Evolutionary conservation across 257 asterid species (phyloP), one percentile per base, ranked within the genome.

Genomic region (Rhazya stricta): DNA sequence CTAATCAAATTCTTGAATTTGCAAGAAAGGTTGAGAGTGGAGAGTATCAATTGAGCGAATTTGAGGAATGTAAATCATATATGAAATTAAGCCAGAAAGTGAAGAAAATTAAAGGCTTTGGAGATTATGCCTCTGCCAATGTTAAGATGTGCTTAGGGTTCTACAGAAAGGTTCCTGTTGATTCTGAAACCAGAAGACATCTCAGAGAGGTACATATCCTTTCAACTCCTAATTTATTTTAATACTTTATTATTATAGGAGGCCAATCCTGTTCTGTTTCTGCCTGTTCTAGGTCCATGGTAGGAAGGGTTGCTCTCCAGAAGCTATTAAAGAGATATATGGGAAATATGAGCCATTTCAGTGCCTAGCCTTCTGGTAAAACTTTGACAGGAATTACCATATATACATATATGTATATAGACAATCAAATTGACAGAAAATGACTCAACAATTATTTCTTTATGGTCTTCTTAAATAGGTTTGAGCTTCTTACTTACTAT

Each of bases 321-420:
- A 61, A 69, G 67, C 30, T 23, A 50, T 81, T 45, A 76, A 71
- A 30, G 61, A 86, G 65, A 74, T 85, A 8, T 89, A 85, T 43
- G 82, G 70, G 74, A 69, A 67, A 66, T 89, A 74, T 57, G 86
- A 81, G 34, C 94, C 94, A 32, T 89, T 79, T 63, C 88, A 87
- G 56, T 84, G 90, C 80, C 30, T 89, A 66, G 84, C 76, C 2
- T 89, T 83, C 80, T 89, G 94, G 93, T 88, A 83, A 58, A 56
- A 13, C 16, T 45, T 3, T 39, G n/a, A n/a, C n/a, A n/a, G n/a
- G n/a, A n/a, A n/a, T n/a, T n/a, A n/a, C n/a, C n/a, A n/a, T n/a
- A n/a, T n/a, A n/a, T n/a, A n/a, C n/a, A n/a, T n/a, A n/a, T n/a
- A n/a, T n/a, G n/a, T n/a, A n/a, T n/a, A n/a, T n/a, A n/a, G n/a